Base-by-base conservation (phyloP, 2,329 filamentous ascomycete species). In the Ascochyta viciae-villosae region DNA sequence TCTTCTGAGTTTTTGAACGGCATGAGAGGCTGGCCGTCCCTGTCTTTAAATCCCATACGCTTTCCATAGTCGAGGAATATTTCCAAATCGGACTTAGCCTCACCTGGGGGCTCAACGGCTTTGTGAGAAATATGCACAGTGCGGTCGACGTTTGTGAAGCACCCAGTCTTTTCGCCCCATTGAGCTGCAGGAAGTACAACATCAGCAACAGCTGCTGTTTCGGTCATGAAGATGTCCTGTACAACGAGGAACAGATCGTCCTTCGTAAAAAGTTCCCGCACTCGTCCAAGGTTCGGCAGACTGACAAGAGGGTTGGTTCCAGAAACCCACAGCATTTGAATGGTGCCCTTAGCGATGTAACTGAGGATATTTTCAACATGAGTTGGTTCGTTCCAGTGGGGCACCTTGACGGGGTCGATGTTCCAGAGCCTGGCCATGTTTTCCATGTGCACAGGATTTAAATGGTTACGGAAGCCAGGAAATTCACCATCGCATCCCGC, bases 61-160 rank as follows among this genome's bases (percentile, higher is more conserved):
- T 48, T 57, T 33, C 54, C 54, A n/a, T 48, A 57, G 23, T 57
- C 54, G 16, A 57, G 42, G 24, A 57, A 57, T 9, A 57, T 57
- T 3, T 57, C 48, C 15, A 57, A 27, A 35, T 57, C 54, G 13
- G 54, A 22, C 26, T 26, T 47, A 2, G 52, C 52, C 22, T 55
- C 52, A 16, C 52, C 52, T 10, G 52, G 46, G 13, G 52, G 52
- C 8, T 55, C 52, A 15, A 55, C 40, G 5, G 52, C 52, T 41
- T 55, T 50, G n/a, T 50, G 38, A 2, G 52, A 55, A 6, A 55
- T 55, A 16, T 55, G 52, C 23, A 50, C 46, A 43, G 47, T 50
- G 6, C 51, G 51, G 16, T 54, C 51, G 7, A 54, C 45, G 13
- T 54, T 54, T 4, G 51, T 54, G 23, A 54, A 54, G 31, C 51